A percentile compares a stretch with the other conserved stretches of the same genome.
phyloP scores from a whole-genome alignment of 164 flowering plant genomes.

The grape (Vitis vinifera) region ASM3070453v1 NC_081808.1:25852001-25852500 shows the following conservation, averaged over 20 bases:
- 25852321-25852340: conserved; percentile 97
- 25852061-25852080: too few relatives aligned
- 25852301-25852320: conserved; percentile 99
- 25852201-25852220: conserved; percentile 74
- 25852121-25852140: too few relatives aligned
- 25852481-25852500: conserved; percentile 78
- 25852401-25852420: too few relatives aligned
- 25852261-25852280: conserved; percentile 78
- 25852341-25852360: conserved; percentile 98
- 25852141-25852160: too few relatives aligned
- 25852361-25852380: conserved; percentile 78
- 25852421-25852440: too few relatives aligned
- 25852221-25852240: conserved; percentile 85
- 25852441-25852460: conserved; percentile 1
- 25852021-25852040: background rate
- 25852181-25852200: conserved; percentile 84
- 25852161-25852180: background rate
- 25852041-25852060: background rate
- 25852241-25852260: conserved; percentile 83
- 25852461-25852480: conserved; percentile 93
- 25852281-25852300: conserved; percentile 98
- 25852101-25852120: too few relatives aligned
- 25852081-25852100: too few relatives aligned
- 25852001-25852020: too few relatives aligned
- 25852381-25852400: background rate